Conservation (phyloP, 78 protist genomes). For the Dictyostelium discoideum region DNA sequence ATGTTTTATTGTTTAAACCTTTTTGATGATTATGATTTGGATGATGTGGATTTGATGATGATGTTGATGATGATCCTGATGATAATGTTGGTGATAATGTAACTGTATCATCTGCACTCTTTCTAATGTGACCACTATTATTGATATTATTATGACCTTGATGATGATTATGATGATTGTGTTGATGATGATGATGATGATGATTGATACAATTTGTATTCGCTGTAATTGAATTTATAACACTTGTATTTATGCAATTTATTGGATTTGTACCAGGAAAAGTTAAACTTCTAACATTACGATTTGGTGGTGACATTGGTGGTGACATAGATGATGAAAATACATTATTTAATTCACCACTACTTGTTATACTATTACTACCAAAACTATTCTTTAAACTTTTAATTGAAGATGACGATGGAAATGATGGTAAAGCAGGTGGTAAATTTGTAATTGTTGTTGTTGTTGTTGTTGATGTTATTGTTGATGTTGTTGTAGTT, state of each 20-base stretch:
- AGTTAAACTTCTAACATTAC: background rate
- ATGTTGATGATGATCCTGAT: background rate
- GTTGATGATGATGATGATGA: background rate
- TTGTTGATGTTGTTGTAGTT: background rate
- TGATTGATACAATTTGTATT: background rate
- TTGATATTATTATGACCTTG: background rate
- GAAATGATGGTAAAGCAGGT: background rate
- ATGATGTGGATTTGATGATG: slow-evolving; percentile 30
- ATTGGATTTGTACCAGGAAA: background rate
- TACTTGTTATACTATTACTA: background rate
- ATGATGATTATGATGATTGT: background rate
- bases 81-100: slow-evolving; percentile 15
- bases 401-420: background rate
- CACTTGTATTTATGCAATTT: background rate
- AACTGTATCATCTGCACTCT: background rate
- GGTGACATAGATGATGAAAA: slow-evolving; percentile 14
- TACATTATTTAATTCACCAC: background rate
- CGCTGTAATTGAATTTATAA: background rate
- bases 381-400: background rate
- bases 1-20: background rate
- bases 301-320: slow-evolving; percentile 22
- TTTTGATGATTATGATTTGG: background rate
- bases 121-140: background rate
- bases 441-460: too few species aligned
- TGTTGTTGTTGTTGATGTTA: background rate